These are phyloP conservation scores for Rubus idaeus DNA, from an alignment of 306 rosid genomes.

Conservation along the genomic window DNA sequence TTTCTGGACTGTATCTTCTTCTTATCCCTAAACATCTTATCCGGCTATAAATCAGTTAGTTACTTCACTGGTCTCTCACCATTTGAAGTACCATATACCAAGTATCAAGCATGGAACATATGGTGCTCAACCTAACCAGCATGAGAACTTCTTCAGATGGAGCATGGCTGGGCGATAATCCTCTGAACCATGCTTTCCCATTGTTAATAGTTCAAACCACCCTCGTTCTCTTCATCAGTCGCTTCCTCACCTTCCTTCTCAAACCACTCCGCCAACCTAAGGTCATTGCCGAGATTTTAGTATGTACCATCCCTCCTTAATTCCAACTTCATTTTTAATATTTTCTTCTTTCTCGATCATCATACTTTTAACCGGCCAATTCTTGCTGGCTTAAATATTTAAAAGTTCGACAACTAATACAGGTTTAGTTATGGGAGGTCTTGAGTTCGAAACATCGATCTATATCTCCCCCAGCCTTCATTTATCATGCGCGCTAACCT, in stretches of 20 bases:
- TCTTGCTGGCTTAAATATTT: neutral
- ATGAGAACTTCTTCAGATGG: slow-evolving; percentile 68
- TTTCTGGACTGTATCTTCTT: too few relatives aligned
- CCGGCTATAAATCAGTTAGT: neutral
- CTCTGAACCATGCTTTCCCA: slow-evolving; percentile 71
- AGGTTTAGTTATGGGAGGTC: neutral
- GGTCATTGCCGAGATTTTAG: slow-evolving; percentile 78
- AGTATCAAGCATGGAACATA: neutral
- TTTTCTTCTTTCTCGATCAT: neutral
- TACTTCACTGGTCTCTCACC: neutral
- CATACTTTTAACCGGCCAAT: neutral
- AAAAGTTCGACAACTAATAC: neutral
- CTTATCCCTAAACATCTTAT: too few relatives aligned
- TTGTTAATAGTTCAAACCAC: slow-evolving; percentile 58
- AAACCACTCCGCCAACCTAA: slow-evolving; percentile 89
- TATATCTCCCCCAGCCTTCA: too few relatives aligned
- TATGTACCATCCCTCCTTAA: slow-evolving; percentile 19
- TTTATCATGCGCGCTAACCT: neutral
- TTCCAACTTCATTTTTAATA: neutral
- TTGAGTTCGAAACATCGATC: neutral
- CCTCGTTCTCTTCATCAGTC: slow-evolving; percentile 45
- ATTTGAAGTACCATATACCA: neutral
- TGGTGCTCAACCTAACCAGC: slow-evolving; percentile 47
- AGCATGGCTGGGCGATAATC: slow-evolving; percentile 85
- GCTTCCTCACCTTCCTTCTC: slow-evolving; percentile 58